Percentiles rank a stretch among this genome's conserved stretches.
These are phyloP conservation scores for Taiozyma sp. DNA, from an alignment of 1,139 yeast genomes.

Conservation along the genomic window DNA sequence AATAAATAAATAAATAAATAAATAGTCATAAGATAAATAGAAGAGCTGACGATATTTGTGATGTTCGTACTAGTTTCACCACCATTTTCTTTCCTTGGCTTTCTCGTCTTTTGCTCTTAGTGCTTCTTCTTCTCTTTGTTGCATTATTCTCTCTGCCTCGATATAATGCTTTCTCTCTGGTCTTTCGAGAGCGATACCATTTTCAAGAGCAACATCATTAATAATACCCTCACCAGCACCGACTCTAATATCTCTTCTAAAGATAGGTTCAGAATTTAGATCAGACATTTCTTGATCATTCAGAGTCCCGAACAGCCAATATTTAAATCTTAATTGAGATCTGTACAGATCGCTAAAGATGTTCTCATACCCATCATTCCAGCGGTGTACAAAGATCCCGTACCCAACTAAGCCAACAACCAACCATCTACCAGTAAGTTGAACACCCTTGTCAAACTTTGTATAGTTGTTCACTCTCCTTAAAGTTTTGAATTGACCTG, in stretches of 20 bases:
- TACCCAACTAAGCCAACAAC: conserved; percentile 44
- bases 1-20: too few species aligned
- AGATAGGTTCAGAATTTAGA: conserved; percentile 35
- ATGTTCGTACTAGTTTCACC: not conserved
- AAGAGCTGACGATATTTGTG: not conserved
- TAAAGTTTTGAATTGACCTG: conserved; percentile 74
- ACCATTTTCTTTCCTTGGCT: not conserved
- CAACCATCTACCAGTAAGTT: conserved; percentile 42
- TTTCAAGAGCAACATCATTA: conserved; percentile 25
- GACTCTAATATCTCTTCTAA: conserved; percentile 25
- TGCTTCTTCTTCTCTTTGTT: conserved; percentile 62
- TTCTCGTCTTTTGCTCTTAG: conserved; percentile 37
- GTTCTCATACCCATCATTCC: conserved; percentile 84
- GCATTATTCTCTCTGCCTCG: conserved; percentile 68
- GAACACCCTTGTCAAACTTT: conserved; percentile 50
- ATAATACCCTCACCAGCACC: conserved; percentile 1
- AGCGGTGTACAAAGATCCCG: conserved; percentile 67
- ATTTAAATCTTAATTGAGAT: conserved; percentile 50
- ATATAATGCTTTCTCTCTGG: conserved; percentile 69
- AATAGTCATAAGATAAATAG: not conserved
- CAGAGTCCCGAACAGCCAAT: conserved; percentile 44
- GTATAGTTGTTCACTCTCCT: conserved; percentile 52
- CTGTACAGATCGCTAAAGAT: conserved; percentile 67
- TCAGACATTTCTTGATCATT: conserved; percentile 59
- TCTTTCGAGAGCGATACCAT: conserved; percentile 52